Conservation (phyloP, 768 basidiomycete species). For the Clitopilus passeckerianus region DNA sequence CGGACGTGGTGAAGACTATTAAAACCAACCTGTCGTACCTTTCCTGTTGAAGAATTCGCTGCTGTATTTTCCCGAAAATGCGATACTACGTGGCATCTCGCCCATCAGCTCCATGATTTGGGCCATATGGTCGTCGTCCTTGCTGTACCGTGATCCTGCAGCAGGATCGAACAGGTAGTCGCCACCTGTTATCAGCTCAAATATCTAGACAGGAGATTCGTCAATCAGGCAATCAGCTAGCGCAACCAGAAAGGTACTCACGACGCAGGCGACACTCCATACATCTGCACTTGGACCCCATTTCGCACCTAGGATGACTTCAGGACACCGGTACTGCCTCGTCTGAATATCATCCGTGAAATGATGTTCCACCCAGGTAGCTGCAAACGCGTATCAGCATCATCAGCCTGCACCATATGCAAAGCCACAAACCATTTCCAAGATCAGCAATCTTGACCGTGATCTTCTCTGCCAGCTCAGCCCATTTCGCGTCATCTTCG, state of each 20-base stretch:
- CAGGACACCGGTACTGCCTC: slow-evolving; percentile 94
- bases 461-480: slow-evolving; percentile 54
- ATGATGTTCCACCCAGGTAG: slow-evolving; percentile 90
- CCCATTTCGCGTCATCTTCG: slow-evolving; percentile 21
- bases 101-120: slow-evolving; percentile 97
- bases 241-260: slow-evolving; percentile 33
- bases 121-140: slow-evolving; percentile 96
- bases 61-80: slow-evolving; percentile 89
- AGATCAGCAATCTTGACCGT: slow-evolving; percentile 99
- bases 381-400: slow-evolving; percentile 24
- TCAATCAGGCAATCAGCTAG: no score
- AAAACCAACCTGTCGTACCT: slow-evolving; percentile 84
- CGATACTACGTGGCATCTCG: slow-evolving; percentile 78
- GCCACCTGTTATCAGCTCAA: slow-evolving; percentile 93
- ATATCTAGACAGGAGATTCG: slow-evolving; percentile 48
- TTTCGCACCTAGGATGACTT: slow-evolving; percentile 93
- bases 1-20: background rate
- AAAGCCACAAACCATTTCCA: slow-evolving; percentile 70
- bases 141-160: slow-evolving; percentile 90
- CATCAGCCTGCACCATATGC: slow-evolving; percentile 1
- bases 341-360: slow-evolving; percentile 99
- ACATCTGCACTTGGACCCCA: slow-evolving; percentile 96
- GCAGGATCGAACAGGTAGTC: slow-evolving; percentile 99
- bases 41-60: slow-evolving; percentile 95
- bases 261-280: slow-evolving; percentile 95